phyloP scores from a whole-genome alignment of 202 grass and related monocot genomes.

The Digitaria exilis region DNA sequence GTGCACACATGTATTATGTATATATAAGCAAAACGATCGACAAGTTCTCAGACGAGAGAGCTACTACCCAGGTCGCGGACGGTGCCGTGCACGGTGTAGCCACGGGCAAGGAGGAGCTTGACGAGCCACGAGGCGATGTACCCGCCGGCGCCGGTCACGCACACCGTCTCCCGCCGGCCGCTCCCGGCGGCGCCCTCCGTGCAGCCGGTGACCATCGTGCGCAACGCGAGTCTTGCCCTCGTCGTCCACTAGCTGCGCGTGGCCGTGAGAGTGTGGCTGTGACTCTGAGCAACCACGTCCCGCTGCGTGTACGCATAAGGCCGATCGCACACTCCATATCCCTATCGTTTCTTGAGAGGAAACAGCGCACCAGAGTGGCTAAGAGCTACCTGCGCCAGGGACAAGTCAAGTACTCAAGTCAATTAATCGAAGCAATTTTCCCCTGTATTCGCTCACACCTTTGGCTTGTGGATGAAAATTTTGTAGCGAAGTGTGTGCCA shows the following conservation, averaged over 20 bases:
- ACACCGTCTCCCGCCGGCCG: conserved; percentile 9
- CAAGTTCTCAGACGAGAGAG: no score
- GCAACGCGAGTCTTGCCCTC: neutral
- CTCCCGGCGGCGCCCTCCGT: neutral
- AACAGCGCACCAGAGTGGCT: no score
- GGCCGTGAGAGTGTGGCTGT: neutral
- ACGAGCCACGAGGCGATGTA: conserved; percentile 39
- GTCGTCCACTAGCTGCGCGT: neutral
- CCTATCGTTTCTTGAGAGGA: no score
- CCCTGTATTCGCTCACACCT: no score
- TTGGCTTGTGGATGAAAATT: no score
- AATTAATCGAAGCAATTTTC: no score
- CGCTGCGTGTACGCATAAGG: neutral
- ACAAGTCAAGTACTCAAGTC: no score
- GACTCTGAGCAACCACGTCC: neutral
- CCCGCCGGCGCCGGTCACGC: conserved; percentile 45
- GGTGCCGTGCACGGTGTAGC: conserved; percentile 44
- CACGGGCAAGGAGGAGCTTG: conserved; percentile 40
- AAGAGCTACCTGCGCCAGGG: no score
- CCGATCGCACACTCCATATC: no score
- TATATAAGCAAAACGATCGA: no score
- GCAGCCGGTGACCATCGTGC: neutral
- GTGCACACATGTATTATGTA: no score
- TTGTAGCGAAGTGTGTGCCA: no score
- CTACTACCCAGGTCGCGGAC: conserved; percentile 38